Conservation (phyloP, 2,329 filamentous ascomycete genomes). For the Dactylellina sp. region DNA sequence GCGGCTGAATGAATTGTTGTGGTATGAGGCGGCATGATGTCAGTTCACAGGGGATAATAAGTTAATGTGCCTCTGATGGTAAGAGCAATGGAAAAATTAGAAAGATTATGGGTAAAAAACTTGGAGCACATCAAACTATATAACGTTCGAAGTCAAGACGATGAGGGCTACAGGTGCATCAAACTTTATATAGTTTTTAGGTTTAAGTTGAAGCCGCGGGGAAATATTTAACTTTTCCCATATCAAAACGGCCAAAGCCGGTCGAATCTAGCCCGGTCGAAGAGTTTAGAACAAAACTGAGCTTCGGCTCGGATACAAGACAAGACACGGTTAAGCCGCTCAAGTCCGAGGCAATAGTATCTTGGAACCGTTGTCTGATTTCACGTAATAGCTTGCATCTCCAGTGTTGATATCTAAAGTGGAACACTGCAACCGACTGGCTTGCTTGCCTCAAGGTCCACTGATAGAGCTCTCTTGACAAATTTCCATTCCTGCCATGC, state of each 20-base stretch:
- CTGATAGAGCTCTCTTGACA: slow-evolving; percentile 13
- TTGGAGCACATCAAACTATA: neutral
- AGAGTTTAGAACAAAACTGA: slow-evolving; percentile 33
- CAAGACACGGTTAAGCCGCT: neutral
- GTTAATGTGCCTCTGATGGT: neutral
- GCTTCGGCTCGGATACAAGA: slow-evolving; percentile 28
- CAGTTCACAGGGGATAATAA: neutral
- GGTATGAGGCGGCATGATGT: slow-evolving; percentile 28
- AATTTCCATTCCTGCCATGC: neutral
- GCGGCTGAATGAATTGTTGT: slow-evolving; percentile 40
- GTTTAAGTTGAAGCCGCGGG: slow-evolving; percentile 22
- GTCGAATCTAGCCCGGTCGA: slow-evolving; percentile 3
- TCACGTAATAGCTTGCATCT: slow-evolving; percentile 20
- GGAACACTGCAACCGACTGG: neutral
- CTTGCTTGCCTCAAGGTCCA: slow-evolving; percentile 2
- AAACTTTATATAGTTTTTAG: slow-evolving; percentile 54
- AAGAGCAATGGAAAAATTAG: slow-evolving; percentile 3
- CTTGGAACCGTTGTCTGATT: slow-evolving; percentile 1
- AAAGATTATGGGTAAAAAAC: neutral
- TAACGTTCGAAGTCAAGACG: neutral
- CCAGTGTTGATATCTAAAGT: neutral
- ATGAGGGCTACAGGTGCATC: neutral
- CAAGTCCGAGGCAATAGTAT: slow-evolving; percentile 11
- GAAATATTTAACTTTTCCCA: slow-evolving; percentile 46
- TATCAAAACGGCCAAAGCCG: slow-evolving; percentile 33